These are phyloP conservation scores for Gillenia trifoliata DNA, from an alignment of 306 rosid species.

Conservation along the genomic window DNA sequence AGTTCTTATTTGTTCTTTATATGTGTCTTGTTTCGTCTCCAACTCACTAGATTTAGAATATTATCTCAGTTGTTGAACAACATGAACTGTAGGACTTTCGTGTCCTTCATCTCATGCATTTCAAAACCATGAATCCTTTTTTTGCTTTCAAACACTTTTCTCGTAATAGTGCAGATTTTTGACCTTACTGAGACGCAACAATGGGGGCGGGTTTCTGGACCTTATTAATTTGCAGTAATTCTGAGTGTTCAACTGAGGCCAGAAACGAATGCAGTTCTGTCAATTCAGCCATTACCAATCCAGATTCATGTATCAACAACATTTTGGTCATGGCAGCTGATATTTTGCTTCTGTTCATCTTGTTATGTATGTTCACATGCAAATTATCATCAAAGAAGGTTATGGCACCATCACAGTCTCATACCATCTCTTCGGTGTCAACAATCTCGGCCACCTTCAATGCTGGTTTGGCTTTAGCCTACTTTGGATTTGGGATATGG, in stretches of 20 bases:
- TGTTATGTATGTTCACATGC: neutral
- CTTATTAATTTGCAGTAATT: neutral
- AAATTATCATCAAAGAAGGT: slow-evolving; percentile 5
- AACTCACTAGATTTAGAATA: neutral
- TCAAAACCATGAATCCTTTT: neutral
- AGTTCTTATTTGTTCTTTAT: neutral
- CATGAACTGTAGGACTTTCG: neutral
- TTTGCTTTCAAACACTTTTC: neutral
- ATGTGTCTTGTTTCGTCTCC: neutral
- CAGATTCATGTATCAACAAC: slow-evolving; percentile 22
- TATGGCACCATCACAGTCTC: neutral
- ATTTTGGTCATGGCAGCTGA: slow-evolving; percentile 8
- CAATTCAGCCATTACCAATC: slow-evolving; percentile 4
- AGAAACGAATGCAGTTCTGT: slow-evolving; percentile 4
- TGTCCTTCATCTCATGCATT: neutral
- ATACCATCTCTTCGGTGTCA: neutral
- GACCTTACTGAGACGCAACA: neutral
- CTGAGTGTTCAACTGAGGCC: slow-evolving; percentile 2
- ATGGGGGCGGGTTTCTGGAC: slow-evolving; percentile 9
- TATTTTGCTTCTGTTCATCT: slow-evolving; percentile 18
- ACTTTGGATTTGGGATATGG: slow-evolving; percentile 27
- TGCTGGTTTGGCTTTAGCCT: slow-evolving; percentile 22
- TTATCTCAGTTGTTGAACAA: neutral
- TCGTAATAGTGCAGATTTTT: neutral
- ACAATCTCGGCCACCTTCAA: neutral